These are phyloP conservation scores for Ogataea wickerhamii DNA, from an alignment of 805 yeast genomes.

Conservation along the genomic window DNA sequence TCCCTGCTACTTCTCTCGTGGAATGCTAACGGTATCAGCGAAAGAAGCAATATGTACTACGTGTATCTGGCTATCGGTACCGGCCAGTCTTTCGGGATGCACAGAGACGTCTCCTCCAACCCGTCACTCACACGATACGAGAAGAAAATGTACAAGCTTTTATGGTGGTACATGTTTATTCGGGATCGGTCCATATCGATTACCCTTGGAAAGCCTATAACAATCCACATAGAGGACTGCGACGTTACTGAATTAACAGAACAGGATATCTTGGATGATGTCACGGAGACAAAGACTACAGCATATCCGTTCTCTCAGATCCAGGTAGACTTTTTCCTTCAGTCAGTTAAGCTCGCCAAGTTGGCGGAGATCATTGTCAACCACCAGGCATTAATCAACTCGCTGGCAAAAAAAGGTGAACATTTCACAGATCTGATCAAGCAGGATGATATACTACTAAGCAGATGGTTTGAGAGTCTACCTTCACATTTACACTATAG, in stretches of 20 bases:
- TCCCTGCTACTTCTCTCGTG: conserved; percentile 59
- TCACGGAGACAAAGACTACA: conserved; percentile 29
- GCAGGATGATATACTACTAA: conserved; percentile 69
- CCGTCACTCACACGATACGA: conserved; percentile 11
- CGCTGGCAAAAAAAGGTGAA: conserved; percentile 29
- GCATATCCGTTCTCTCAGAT: conserved; percentile 4
- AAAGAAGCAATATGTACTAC: conserved; percentile 69
- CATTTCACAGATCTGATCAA: conserved; percentile 63
- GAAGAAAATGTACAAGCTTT: conserved; percentile 18
- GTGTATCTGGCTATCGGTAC: conserved; percentile 61
- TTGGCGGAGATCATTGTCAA: conserved; percentile 65
- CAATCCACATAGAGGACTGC: conserved; percentile 65
- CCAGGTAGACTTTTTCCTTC: conserved; percentile 56
- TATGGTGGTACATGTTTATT: conserved; percentile 18
- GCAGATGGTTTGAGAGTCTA: conserved; percentile 65
- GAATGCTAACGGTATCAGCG: conserved; percentile 67
- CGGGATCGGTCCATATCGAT: conserved; percentile 31
- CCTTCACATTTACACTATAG: conserved; percentile 59
- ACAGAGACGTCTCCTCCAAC: conserved; percentile 37
- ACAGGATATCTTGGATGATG: conserved; percentile 46
- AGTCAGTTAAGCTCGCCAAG: conserved; percentile 61
- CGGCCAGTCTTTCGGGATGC: conserved; percentile 75
- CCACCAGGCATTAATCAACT: conserved; percentile 43
- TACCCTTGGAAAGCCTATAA: conserved; percentile 66
- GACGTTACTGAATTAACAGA: conserved; percentile 66